Evolutionary conservation across 2,329 filamentous ascomycete species (phyloP), one percentile per base, ranked within the genome.

Genomic region (Fusarium dlaminii): DNA sequence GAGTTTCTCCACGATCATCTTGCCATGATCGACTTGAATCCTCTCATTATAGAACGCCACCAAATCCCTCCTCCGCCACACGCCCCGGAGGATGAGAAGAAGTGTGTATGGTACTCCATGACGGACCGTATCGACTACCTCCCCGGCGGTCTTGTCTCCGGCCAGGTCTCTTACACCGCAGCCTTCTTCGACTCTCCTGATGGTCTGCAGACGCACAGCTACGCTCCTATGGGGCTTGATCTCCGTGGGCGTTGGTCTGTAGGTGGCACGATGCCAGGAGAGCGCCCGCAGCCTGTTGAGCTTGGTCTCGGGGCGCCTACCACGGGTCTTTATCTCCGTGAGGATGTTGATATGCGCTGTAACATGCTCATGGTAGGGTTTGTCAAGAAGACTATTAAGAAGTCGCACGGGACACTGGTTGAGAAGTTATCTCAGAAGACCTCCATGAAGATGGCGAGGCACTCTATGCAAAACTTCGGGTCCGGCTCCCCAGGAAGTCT

Each of bases 1-100:
- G 87, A 90, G 61, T 93, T 94, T 75, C 90, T 97, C 37, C 93
- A 94, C 81, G 88, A 92, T 81, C 94, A 97, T 83, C 81, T 87
- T 56, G 91, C 91, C 76, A 97, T 98, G 92, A 97, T 97, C 78
- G 92, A 96, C 79, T 86, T 97, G 65, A 97, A 97, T 81, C 94
- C 94, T 3, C 87, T 97, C 54, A 92, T 97, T 63, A 90, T 92
- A 71, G 90, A 93, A 69, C 89, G 93, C 65, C 88, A 91, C 75
- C 87, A 86, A 37, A 94, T 94, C 82, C 87, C 89, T 52, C 87
- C 93, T 5, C 94, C 94, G 0, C 79, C 87, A 30, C 88, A 91
- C 79, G 91, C 92, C 18, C 85, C 89, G 0, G 84, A 90, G 22
- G 93, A 96, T 75, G 94, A 97, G 84, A 89, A 87, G 68, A 85